Percentiles rank a stretch among this genome's conserved stretches.
phyloP scores from a whole-genome alignment of 164 flowering plant genomes.

The Euptelea pleiosperma region DNA sequence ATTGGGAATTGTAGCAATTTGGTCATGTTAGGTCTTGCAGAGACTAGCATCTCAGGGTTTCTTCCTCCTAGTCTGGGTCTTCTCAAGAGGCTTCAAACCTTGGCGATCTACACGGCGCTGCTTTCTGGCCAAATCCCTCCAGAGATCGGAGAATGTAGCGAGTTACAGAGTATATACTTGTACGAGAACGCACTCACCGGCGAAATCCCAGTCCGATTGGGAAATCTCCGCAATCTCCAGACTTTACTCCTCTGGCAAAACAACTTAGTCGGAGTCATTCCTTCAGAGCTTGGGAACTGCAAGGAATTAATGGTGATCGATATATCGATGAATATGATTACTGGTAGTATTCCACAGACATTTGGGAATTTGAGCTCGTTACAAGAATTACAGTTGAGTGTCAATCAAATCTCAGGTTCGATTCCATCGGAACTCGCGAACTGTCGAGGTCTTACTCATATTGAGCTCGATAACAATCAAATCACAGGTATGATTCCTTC shows the following conservation, averaged over 20 bases:
- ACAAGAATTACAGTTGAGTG: slow-evolving; percentile 66
- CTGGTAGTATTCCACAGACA: slow-evolving; percentile 53
- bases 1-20: slow-evolving; percentile 68
- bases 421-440: slow-evolving; percentile 54
- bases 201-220: slow-evolving; percentile 50
- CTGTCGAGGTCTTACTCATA: slow-evolving; percentile 44
- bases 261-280: slow-evolving; percentile 61
- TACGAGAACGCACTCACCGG: slow-evolving; percentile 71
- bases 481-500: slow-evolving; percentile 62
- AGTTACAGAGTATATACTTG: slow-evolving; percentile 55
- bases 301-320: slow-evolving; percentile 44
- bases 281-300: slow-evolving; percentile 66
- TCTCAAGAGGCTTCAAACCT: slow-evolving; percentile 60
- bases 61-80: slow-evolving; percentile 55
- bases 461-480: slow-evolving; percentile 85
- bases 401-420: slow-evolving; percentile 60
- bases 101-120: slow-evolving; percentile 71
- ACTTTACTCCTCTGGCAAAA: slow-evolving; percentile 70
- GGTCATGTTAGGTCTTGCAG: slow-evolving; percentile 67
- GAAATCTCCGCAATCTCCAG: slow-evolving; percentile 45
- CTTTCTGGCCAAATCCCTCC: slow-evolving; percentile 74
- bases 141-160: slow-evolving; percentile 64
- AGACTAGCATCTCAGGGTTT: slow-evolving; percentile 69
- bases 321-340: slow-evolving; percentile 60
- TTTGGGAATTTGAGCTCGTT: slow-evolving; percentile 51